Base-by-base conservation (phyloP, 208 protist genomes). In the Leishmania turanica region DNA sequence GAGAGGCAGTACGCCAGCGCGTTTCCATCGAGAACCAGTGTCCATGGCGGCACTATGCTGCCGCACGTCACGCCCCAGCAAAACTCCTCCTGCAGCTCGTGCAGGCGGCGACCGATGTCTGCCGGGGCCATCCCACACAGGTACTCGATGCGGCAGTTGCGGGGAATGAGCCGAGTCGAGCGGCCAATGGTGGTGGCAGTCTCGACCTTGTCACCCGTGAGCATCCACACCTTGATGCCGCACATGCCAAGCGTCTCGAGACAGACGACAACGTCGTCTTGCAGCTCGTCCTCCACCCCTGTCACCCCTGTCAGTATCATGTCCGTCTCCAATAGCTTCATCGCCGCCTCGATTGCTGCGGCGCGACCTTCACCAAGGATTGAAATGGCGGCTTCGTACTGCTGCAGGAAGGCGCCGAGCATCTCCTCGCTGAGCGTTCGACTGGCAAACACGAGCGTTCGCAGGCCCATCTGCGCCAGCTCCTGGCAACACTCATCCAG, bases 191-290 rank as follows among this genome's bases (percentile, higher is more conserved):
- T 99, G 27, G 89, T 98, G 27, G 98, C 98, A 24, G 98, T 99
- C 81, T 99, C 97, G 19, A 99, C 91, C 86, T 99, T 99, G 87
- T 99, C 99, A 62, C 99, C 99, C 5, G 99, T 99, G 3, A 99
- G 90, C 92, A 99, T 99, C 99, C 99, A 99, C 11, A 99, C 92
- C 60, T 97, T 99, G 54, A 99, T 97, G 62, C 98, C 99, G n/a
- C 98, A 99, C 90, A 99, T 98, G 68, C 97, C 89, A 1, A 99
- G 88, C 58, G 89, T 94, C 85, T 99, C 99, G 0, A 99, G 87
- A 64, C 98, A 99, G 3, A 89, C 82, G 31, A 92, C 87, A 21
- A 99, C 96, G 68, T 98, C 89, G 62, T 98, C 95, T 91, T 99
- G 99, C n/a, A 99, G 88, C 84, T 98, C 94, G 79, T 99, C 99